Evolutionary conservation across 352 stramenopile genomes (phyloP).

Genomic region (Globisporangium recalcitrans): DNA sequence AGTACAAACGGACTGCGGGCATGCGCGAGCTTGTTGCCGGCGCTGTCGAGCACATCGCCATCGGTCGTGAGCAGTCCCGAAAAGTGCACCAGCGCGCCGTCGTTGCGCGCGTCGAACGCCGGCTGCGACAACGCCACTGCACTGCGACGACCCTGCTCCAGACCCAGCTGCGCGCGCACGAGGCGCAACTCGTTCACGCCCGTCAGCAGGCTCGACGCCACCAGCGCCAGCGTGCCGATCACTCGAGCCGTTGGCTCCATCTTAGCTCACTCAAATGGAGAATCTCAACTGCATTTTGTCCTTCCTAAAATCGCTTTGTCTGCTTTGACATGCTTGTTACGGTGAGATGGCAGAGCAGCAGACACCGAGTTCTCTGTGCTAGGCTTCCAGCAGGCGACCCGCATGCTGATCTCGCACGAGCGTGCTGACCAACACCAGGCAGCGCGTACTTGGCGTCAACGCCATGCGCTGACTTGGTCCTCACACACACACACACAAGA

Average conservation of each 20-base stretch:
- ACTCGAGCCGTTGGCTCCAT: conserved; percentile 33
- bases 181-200: conserved; percentile 49
- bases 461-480: not conserved
- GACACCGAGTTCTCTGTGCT: not conserved
- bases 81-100: conserved; percentile 36
- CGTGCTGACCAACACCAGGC: not conserved
- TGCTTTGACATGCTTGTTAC: too few relatives aligned
- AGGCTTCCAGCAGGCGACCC: not conserved
- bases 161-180: conserved; percentile 37
- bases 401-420: not conserved
- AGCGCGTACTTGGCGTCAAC: not conserved
- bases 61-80: conserved; percentile 47
- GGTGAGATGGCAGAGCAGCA: not conserved
- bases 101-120: conserved; percentile 16
- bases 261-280: not conserved
- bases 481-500: too few relatives aligned
- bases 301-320: too few relatives aligned
- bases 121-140: conserved; percentile 27
- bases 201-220: conserved; percentile 46
- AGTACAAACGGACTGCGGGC: conserved; percentile 40
- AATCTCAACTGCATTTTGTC: not conserved
- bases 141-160: conserved; percentile 41
- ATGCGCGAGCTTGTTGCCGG: conserved; percentile 23
- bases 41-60: conserved; percentile 12
- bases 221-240: conserved; percentile 44